phyloP scores from a whole-genome alignment of 1,284 basidiomycete species.

The Ustilago nuda region DNA sequence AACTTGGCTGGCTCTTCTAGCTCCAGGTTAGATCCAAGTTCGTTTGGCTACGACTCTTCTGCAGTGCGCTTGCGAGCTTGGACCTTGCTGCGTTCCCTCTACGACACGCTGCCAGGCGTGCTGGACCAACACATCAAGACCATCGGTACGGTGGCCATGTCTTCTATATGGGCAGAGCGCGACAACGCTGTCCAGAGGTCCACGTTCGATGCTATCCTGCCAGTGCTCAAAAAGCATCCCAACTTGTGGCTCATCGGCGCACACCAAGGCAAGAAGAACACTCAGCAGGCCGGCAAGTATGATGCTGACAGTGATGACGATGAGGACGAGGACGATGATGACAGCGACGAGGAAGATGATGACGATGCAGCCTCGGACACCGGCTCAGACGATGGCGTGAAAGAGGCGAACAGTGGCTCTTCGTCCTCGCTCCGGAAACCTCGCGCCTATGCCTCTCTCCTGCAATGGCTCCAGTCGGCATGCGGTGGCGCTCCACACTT shows the following conservation, averaged over 20 bases:
- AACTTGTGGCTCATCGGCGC: conserved; percentile 63
- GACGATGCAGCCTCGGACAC: conserved; percentile 31
- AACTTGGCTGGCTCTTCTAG: conserved; percentile 20
- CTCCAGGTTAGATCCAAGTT: conserved; percentile 10
- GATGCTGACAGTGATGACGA: conserved; percentile 16
- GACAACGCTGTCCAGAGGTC: conserved; percentile 55
- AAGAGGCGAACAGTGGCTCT: not conserved
- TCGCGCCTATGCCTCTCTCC: conserved; percentile 71
- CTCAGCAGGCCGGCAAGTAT: not conserved
- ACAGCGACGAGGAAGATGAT: conserved; percentile 30
- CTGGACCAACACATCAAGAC: conserved; percentile 41
- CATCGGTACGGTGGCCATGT: conserved; percentile 50
- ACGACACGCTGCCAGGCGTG: conserved; percentile 16
- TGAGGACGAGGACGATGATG: conserved; percentile 37
- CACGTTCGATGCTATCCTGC: conserved; percentile 58
- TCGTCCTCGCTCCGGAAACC: conserved; percentile 18
- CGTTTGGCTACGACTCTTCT: conserved; percentile 55
- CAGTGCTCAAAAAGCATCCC: conserved; percentile 56
- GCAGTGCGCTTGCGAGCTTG: conserved; percentile 57
- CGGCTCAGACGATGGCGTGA: conserved; percentile 8
- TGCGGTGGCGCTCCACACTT: conserved; percentile 80
- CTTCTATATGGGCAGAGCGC: conserved; percentile 61
- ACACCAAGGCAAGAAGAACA: not conserved
- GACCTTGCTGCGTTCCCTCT: conserved; percentile 45
- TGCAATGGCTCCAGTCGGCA: conserved; percentile 79